Evolutionary conservation across 306 rosid genomes (phyloP), one percentile per base, ranked within the genome.

Genomic region (Quercus suber): DNA sequence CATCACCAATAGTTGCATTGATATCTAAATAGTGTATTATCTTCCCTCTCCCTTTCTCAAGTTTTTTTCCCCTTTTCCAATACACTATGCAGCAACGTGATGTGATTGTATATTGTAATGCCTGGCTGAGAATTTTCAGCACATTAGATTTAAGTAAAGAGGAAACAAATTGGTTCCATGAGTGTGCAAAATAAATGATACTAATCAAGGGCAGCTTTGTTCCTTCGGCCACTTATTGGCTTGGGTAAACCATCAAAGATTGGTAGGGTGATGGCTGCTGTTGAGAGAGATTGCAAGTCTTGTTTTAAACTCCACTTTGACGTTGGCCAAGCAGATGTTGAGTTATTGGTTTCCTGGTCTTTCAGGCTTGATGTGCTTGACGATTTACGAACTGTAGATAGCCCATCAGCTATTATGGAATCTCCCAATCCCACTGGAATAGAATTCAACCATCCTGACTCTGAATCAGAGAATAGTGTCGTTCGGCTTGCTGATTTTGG

Each of bases 121-220:
- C 51, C 65, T 18, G 30, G 67, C 81, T 59, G 73, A 76, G 33
- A 58, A 75, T 5, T 75, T 69, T 76, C 80, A 49, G 49, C 30
- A 56, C 77, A 60, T 53, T 76, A 64, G 43, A 71, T 35, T 14
- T 31, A 5, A 59, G 77, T 79, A 84, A 82, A 86, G 73, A 12
- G 53, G 53, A 85, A 89, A 84, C 84, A 72, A 74, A 78, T 73
- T 51, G 41, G 70, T 56, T 58, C 70, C 53, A 78, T 74, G 15
- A 73, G 45, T 49, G 74, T 71, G 58, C 23, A 69, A 60, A 49
- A 76, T 76, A 65, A 33, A 33, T 74, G 83, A 69, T 74, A 79
- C 87, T 89, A 91, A 87, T 93, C 98, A 55, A 93, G 94, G 80
- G 98, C 98, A 35, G 94, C 79, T 73, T 93, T 93, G 86, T 85